These are phyloP conservation scores for Petunia hybrid DNA, from an alignment of 305 asterid species.

Conservation along the genomic window DNA sequence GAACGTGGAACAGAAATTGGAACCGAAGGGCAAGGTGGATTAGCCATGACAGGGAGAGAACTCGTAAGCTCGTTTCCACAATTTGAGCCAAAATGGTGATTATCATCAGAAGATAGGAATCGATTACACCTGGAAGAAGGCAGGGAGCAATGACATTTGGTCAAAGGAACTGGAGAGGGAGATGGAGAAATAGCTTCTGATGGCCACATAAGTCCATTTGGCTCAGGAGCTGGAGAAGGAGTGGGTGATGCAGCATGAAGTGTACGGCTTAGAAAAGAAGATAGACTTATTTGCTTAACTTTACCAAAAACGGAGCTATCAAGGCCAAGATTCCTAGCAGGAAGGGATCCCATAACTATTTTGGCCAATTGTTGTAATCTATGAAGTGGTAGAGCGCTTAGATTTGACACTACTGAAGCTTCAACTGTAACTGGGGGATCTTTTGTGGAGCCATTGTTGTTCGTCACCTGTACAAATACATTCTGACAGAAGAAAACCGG, in stretches of 20 bases:
- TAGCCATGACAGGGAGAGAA: constrained; percentile 41
- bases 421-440: constrained; percentile 81
- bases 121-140: neutral
- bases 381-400: constrained; percentile 58
- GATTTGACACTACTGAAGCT: constrained; percentile 69
- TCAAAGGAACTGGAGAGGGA: constrained; percentile 46
- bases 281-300: constrained; percentile 80
- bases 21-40: constrained; percentile 48
- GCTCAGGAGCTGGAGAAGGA: constrained; percentile 51
- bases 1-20: constrained; percentile 36
- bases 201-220: constrained; percentile 42
- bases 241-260: constrained; percentile 44
- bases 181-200: constrained; percentile 37
- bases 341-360: constrained; percentile 54
- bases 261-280: constrained; percentile 70
- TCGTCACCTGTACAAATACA: constrained; percentile 70
- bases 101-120: constrained; percentile 44
- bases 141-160: constrained; percentile 39
- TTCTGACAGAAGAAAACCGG: constrained; percentile 49
- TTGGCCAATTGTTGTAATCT: constrained; percentile 82
- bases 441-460: constrained; percentile 77
- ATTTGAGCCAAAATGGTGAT: constrained; percentile 45
- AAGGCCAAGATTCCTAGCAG: constrained; percentile 85
- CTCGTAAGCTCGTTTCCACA: constrained; percentile 38
- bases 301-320: constrained; percentile 80